Conservation (phyloP, 768 basidiomycete species). For the Suillus alpinus region DNA sequence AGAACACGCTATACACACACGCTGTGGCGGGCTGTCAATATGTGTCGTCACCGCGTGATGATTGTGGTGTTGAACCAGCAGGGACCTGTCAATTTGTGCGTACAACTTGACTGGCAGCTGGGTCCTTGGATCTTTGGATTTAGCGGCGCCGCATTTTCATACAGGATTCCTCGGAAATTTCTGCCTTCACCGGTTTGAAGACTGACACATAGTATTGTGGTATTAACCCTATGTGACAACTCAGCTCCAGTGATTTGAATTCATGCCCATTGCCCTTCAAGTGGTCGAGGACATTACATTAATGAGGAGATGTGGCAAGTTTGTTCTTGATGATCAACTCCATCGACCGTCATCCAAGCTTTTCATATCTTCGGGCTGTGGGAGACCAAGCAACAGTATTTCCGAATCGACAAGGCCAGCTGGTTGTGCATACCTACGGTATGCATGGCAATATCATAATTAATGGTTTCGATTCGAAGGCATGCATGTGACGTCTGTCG, state of each 20-base stretch:
- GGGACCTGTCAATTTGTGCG: neutral
- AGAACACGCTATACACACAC: neutral
- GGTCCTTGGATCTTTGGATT: neutral
- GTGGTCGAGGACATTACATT: neutral
- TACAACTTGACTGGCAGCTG: neutral
- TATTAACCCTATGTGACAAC: neutral
- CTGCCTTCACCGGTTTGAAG: neutral
- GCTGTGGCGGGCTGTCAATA: neutral
- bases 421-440: neutral
- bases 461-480: neutral
- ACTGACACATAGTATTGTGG: neutral
- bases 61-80: neutral
- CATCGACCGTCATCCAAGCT: neutral
- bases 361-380: neutral
- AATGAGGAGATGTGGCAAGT: neutral
- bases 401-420: neutral
- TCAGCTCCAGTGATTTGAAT: neutral
- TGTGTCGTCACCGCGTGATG: neutral
- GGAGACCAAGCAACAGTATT: neutral
- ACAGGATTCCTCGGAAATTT: neutral
- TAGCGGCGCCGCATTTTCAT: neutral
- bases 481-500: neutral
- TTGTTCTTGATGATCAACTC: neutral
- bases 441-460: neutral
- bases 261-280: neutral